Conservation (phyloP, 495 filamentous ascomycete species). For the Neurospora sp. region DNA sequence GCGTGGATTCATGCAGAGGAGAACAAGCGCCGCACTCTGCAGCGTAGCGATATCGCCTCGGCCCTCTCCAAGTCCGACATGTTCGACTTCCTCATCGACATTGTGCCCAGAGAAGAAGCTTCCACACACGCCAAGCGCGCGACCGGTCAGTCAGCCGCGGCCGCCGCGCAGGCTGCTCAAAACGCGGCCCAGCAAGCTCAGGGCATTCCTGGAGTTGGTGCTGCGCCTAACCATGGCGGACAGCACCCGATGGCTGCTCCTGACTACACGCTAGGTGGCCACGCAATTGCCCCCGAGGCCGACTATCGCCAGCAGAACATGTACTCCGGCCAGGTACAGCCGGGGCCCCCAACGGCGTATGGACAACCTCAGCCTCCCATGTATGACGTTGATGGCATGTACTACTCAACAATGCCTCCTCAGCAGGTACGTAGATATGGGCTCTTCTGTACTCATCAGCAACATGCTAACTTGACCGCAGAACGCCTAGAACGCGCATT, state of each 20-base stretch:
- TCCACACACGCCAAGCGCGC: constrained; percentile 67
- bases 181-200: constrained; percentile 42
- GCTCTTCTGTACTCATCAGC: background rate
- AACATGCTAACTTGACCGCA: constrained; percentile 8
- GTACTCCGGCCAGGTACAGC: constrained; percentile 68
- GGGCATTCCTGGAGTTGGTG: constrained; percentile 46
- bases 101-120: constrained; percentile 92
- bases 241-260: constrained; percentile 45
- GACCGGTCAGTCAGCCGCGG: constrained; percentile 31
- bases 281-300: constrained; percentile 48
- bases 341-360: constrained; percentile 57
- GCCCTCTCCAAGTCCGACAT: constrained; percentile 96
- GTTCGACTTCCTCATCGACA: constrained; percentile 99
- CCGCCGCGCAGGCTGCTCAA: constrained; percentile 41
- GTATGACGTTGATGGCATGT: constrained; percentile 79
- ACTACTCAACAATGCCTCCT: constrained; percentile 72
- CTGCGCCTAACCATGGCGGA: constrained; percentile 48
- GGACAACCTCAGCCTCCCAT: constrained; percentile 62
- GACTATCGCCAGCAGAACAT: constrained; percentile 71
- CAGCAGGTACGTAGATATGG: constrained; percentile 58
- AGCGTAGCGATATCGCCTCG: constrained; percentile 91
- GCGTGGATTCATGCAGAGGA: constrained; percentile 99
- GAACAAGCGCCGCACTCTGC: constrained; percentile 92
- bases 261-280: constrained; percentile 45
- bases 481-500: constrained; percentile 16